Base-by-base conservation (phyloP, 805 yeast species). In the Alloascoidea hylecoeti region DNA sequence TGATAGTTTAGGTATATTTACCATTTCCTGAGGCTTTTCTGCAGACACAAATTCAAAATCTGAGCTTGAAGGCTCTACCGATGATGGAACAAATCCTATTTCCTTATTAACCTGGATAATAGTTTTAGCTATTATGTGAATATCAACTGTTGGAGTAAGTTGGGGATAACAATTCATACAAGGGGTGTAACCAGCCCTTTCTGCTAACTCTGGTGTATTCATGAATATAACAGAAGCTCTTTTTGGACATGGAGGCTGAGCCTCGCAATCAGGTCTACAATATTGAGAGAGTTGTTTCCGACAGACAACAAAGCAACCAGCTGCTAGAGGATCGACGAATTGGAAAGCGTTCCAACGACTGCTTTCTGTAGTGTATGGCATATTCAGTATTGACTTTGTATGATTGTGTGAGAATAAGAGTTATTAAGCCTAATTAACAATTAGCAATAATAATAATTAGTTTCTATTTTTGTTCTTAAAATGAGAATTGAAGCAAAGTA, bases 271-370 rank as follows among this genome's bases (percentile, higher is more conserved):
- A 9, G 30, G 30, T 23, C 30, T 9, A n/a, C 30, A 23, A 23
- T 23, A 23, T 9, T 9, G 9, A 23, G 9, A n/a, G 30, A n/a
- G n/a, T 23, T 23, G 30, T 23, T 23, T 23, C n/a, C 30, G 9
- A 23, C 30, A 23, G n/a, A 23, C 30, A n/a, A 23, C 30, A 23
- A 23, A 23, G 30, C 30, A 23, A 9, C 30, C 30, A 23, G n/a
- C 30, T 9, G 30, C 30, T 23, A 23, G 30, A 23, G 30, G 30
- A n/a, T 23, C 30, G n/a, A 9, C 30, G n/a, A 23, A 23, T n/a
- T 23, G 30, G n/a, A 9, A 23, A 23, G 30, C 30, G n/a, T 23
- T 23, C 30, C 30, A 23, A 9, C 30, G 9, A 23, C 13, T n/a
- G 30, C 30, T 23, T 23, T 23, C 30, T 23, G 30, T 9, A n/a